Evolutionary conservation across 768 basidiomycete genomes (phyloP).

Genomic region (Tephrocybe sp.): DNA sequence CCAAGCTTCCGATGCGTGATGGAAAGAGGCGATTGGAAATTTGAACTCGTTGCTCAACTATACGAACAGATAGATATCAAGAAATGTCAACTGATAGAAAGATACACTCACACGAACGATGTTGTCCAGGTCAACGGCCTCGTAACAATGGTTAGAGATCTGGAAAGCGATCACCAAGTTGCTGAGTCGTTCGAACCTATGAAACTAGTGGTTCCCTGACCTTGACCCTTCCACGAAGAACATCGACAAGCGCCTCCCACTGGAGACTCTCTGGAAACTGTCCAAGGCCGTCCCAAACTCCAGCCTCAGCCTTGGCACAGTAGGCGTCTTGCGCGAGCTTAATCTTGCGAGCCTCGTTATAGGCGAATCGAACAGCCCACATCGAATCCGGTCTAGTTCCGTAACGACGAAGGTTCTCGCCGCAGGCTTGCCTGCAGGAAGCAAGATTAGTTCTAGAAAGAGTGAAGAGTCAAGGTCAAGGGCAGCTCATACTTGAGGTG

Average conservation of each 20-base stretch:
- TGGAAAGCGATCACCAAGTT: too few relatives aligned
- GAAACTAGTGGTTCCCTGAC: slow-evolving; percentile 27
- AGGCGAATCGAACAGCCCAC: slow-evolving; percentile 81
- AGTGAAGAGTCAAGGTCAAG: neutral
- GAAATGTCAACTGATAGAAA: too few relatives aligned
- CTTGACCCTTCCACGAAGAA: slow-evolving; percentile 86
- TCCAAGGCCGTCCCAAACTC: slow-evolving; percentile 38
- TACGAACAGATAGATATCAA: too few relatives aligned
- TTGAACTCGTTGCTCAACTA: slow-evolving; percentile 90
- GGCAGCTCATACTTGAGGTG: slow-evolving; percentile 76
- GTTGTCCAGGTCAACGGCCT: slow-evolving; percentile 70
- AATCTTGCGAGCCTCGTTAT: slow-evolving; percentile 68
- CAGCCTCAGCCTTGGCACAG: slow-evolving; percentile 59
- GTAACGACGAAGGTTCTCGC: slow-evolving; percentile 46
- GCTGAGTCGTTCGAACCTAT: slow-evolving; percentile 2
- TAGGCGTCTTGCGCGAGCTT: slow-evolving; percentile 71
- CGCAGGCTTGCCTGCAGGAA: slow-evolving; percentile 57
- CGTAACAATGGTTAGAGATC: slow-evolving; percentile 71
- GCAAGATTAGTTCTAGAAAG: slow-evolving; percentile 6
- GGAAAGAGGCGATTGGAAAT: slow-evolving; percentile 79
- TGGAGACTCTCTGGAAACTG: slow-evolving; percentile 71
- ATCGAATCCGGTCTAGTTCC: slow-evolving; percentile 75
- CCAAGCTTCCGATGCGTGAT: slow-evolving; percentile 89
- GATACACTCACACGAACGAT: slow-evolving; percentile 57
- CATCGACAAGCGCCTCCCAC: slow-evolving; percentile 81